Evolutionary conservation across 1,284 basidiomycete genomes (phyloP), one percentile per base, ranked within the genome.

Genomic region (Thecaphora thlaspeos): DNA sequence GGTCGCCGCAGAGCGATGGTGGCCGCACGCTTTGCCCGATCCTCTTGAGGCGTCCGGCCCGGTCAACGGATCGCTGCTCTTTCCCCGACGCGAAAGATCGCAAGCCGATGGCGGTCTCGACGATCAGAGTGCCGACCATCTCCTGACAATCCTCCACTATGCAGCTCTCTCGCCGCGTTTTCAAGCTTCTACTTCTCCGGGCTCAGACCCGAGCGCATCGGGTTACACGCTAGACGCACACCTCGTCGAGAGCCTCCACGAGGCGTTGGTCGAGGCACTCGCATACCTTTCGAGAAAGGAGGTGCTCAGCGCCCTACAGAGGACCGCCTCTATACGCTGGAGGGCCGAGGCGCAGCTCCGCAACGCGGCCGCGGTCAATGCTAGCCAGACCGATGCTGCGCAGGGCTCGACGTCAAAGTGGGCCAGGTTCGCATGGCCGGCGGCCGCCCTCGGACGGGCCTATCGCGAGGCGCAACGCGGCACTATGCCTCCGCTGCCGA

Each of bases 311-410:
- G 49, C 68, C 17, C 43, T 72, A 18, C 70, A 70, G 46, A 54
- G 68, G 12, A 72, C 68, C 11, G 62, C 65, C 18, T 65, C 70
- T 15, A 67, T 72, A n/a, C 48, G 59, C 19, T 72, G 70, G 70
- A 55, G 68, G 4, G 70, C 68, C 26, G 70, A 72, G 24, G 63
- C 61, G 17, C 64, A 68, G 36, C 53, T 72, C 7, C 61, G 70
- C 32, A 58, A 55, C 17, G 50, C 61, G 5, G 47, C 61, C 14
- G 55, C 54, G 22, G 48, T 54, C 9, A 60, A 60, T 37, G 59
- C 59, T 10, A n/a, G 22, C 28, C 12, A 18, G 14, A 47, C 60
- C 3, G 56, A 58, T 32, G 11, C 46, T 14, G 62, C 34, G 32
- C 44, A 36, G 14, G 51, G 19, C 14, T 23, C 53, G 11, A 50